These are phyloP conservation scores for Xylariales sp. DNA, from an alignment of 2,329 filamentous ascomycete species.

Conservation along the genomic window DNA sequence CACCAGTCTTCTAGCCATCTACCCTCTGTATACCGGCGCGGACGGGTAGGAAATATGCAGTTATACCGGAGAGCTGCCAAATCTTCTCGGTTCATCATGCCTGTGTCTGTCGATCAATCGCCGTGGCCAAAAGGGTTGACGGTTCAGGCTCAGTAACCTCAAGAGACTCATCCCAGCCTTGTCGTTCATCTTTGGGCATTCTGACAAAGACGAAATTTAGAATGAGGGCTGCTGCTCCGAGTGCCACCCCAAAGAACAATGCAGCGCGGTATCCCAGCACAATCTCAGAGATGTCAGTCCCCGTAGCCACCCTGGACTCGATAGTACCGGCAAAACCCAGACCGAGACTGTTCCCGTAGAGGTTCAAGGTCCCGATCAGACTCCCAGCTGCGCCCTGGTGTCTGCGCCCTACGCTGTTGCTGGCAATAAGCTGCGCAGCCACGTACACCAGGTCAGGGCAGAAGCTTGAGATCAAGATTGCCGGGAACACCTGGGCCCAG, in stretches of 20 bases:
- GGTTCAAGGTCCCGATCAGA: constrained; percentile 39
- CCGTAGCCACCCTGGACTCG: constrained; percentile 10
- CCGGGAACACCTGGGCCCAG: constrained; percentile 38
- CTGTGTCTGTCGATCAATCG: no score
- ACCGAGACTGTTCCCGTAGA: constrained; percentile 37
- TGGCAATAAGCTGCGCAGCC: constrained; percentile 47
- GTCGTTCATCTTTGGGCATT: constrained; percentile 4
- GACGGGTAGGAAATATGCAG: no score
- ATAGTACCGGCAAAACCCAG: constrained; percentile 38
- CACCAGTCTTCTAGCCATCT: no score
- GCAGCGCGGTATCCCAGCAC: neutral
- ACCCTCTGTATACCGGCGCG: no score
- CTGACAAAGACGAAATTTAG: constrained; percentile 5
- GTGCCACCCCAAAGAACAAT: constrained; percentile 1
- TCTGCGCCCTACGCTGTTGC: constrained; percentile 40
- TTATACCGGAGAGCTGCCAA: no score
- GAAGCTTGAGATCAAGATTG: constrained; percentile 24
- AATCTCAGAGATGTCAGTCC: neutral
- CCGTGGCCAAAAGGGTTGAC: no score
- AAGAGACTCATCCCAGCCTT: constrained; percentile 4
- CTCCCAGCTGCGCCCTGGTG: constrained; percentile 48
- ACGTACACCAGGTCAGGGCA: constrained; percentile 47
- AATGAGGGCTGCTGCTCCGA: neutral
- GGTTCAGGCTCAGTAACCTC: no score
- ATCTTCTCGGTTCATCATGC: no score